Conservation (phyloP, 2,329 filamentous ascomycete genomes). For the Fusarium aywerte region DNA sequence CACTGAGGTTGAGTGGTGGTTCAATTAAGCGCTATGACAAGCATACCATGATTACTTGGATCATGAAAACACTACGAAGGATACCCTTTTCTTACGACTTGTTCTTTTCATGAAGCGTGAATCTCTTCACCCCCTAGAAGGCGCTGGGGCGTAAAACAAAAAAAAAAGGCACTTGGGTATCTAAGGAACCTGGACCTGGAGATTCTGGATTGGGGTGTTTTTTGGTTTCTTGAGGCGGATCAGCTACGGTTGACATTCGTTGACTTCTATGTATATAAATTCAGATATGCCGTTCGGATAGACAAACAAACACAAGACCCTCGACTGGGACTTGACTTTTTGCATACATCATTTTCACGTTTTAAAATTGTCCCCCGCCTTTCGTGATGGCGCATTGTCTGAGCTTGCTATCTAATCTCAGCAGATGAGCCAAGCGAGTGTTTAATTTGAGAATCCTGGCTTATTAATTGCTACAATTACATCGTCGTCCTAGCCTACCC, state of each 20-base stretch:
- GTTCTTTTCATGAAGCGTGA: conserved; percentile 42
- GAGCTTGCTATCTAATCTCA: conserved; percentile 15
- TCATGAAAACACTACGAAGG: conserved; percentile 23
- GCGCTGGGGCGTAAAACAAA: conserved; percentile 32
- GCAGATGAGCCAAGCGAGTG: conserved; percentile 16
- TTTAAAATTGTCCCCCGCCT: background rate
- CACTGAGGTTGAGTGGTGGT: conserved; percentile 57
- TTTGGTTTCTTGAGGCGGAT: conserved; percentile 36
- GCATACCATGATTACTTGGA: conserved; percentile 12
- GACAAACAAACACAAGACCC: conserved; percentile 29
- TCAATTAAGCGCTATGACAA: conserved; percentile 50
- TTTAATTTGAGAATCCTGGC: conserved; percentile 15
- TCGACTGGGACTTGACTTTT: conserved; percentile 13
- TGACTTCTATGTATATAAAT: conserved; percentile 42
- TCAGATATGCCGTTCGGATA: conserved; percentile 30
- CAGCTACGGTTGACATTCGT: conserved; percentile 35
- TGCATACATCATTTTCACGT: conserved; percentile 2
- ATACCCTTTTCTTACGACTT: conserved; percentile 38
- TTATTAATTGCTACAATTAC: background rate
- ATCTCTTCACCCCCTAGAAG: conserved; percentile 35
- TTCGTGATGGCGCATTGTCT: conserved; percentile 22
- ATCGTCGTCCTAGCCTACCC: background rate
- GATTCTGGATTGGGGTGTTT: conserved; percentile 44
- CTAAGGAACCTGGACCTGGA: conserved; percentile 11
- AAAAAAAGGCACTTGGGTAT: conserved; percentile 15